Evolutionary conservation across 2,329 filamentous ascomycete species (phyloP).

Genomic region (Monosporascus sp.): DNA sequence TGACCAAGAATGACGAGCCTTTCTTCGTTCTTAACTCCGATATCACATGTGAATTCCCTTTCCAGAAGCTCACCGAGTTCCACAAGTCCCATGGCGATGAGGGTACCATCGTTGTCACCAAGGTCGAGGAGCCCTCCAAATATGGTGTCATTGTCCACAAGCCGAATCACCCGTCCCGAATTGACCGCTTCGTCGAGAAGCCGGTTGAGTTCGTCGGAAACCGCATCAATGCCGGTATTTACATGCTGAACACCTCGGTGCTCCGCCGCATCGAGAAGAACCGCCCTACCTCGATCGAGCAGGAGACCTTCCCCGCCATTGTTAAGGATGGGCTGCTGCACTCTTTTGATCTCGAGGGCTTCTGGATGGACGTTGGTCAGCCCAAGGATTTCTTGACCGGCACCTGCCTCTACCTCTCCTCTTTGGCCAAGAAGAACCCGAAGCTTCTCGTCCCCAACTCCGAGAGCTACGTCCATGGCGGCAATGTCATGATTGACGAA

Average conservation of each 20-base stretch:
- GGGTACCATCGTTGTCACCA: constrained; percentile 96
- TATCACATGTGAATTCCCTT: constrained; percentile 96
- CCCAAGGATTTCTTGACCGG: constrained; percentile 97
- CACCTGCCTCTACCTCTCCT: constrained; percentile 93
- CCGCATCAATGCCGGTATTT: constrained; percentile 97
- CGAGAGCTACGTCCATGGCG: constrained; percentile 80
- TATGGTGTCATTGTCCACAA: constrained; percentile 99
- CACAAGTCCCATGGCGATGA: constrained; percentile 91
- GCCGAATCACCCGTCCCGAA: constrained; percentile 81
- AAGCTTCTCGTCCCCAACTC: constrained; percentile 71
- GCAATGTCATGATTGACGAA: constrained; percentile 93
- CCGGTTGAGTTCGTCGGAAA: constrained; percentile 98
- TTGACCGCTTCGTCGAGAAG: constrained; percentile 99
- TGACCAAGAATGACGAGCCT: constrained; percentile 87
- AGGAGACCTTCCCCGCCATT: constrained; percentile 96
- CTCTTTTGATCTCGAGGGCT: constrained; percentile 93
- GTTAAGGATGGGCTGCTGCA: constrained; percentile 85
- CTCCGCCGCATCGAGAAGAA: constrained; percentile 83
- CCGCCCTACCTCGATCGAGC: constrained; percentile 93
- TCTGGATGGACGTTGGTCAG: constrained; percentile 99
- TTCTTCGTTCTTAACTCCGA: constrained; percentile 99
- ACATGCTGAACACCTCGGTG: constrained; percentile 92
- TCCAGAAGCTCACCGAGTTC: constrained; percentile 83
- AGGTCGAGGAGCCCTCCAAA: constrained; percentile 98
- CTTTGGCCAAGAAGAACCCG: constrained; percentile 81